phyloP scores from a whole-genome alignment of 768 basidiomycete species.

The Mycena haematopus region DNA sequence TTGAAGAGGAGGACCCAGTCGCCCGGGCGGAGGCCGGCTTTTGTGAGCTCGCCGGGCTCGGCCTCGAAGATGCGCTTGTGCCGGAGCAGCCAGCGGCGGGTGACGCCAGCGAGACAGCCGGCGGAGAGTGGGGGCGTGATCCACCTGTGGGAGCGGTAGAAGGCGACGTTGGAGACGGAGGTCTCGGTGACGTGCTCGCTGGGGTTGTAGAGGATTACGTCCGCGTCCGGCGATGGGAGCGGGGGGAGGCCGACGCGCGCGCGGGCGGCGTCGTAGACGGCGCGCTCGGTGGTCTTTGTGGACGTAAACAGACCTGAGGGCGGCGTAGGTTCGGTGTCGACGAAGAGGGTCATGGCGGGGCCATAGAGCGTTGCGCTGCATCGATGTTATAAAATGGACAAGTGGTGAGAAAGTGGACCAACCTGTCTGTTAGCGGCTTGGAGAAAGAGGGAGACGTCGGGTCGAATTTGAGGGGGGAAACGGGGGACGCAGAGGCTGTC shows the following conservation, averaged over 20 bases:
- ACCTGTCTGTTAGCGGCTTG: constrained; percentile 30
- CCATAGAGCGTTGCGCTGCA: constrained; percentile 32
- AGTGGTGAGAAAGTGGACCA: background rate
- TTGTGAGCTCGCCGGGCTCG: constrained; percentile 46
- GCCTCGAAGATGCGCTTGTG: constrained; percentile 62
- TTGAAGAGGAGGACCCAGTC: constrained; percentile 78
- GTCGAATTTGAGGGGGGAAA: constrained; percentile 26
- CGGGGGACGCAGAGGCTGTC: constrained; percentile 25
- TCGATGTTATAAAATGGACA: background rate
- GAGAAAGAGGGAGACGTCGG: constrained; percentile 30
- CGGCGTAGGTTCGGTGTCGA: constrained; percentile 63
- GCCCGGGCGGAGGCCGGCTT: constrained; percentile 51
- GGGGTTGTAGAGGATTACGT: constrained; percentile 71
- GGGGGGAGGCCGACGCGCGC: constrained; percentile 54
- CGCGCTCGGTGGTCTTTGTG: constrained; percentile 75
- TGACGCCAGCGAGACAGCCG: constrained; percentile 77
- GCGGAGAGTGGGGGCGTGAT: constrained; percentile 64
- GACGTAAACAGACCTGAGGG: constrained; percentile 59
- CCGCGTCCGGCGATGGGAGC: constrained; percentile 42
- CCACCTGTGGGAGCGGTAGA: constrained; percentile 65
- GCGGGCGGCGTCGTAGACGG: constrained; percentile 69
- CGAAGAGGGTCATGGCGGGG: constrained; percentile 52
- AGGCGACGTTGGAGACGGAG: constrained; percentile 74
- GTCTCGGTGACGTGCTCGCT: constrained; percentile 63
- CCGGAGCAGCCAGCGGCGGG: constrained; percentile 73